These are phyloP conservation scores for Zarea fungicola DNA, from an alignment of 2,329 filamentous ascomycete genomes.

Conservation along the genomic window DNA sequence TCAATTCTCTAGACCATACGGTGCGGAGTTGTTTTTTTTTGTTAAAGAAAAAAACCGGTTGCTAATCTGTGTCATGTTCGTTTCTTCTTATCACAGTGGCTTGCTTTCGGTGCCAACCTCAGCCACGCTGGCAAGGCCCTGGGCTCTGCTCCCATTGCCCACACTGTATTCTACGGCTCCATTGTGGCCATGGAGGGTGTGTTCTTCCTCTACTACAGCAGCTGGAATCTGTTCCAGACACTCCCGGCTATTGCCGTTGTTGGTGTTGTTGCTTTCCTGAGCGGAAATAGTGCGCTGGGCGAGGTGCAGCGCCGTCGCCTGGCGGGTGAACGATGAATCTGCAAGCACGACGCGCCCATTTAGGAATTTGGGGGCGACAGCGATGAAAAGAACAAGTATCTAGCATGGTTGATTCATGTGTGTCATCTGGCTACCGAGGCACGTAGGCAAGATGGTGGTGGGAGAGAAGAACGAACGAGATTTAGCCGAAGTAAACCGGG, in stretches of 20 bases:
- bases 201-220: conserved; percentile 91
- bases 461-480: background rate
- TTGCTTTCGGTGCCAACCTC: conserved; percentile 75
- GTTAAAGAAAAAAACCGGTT: background rate
- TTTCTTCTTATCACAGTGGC: conserved; percentile 60
- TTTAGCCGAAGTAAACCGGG: conserved; percentile 10
- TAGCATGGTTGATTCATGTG: too few relatives aligned
- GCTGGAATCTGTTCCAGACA: conserved; percentile 87
- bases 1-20: background rate
- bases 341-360: too few relatives aligned
- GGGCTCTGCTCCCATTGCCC: conserved; percentile 69
- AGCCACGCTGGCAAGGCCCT: conserved; percentile 73
- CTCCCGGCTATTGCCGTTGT: conserved; percentile 68
- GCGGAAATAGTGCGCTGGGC: conserved; percentile 81
- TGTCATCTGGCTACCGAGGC: conserved; percentile 5
- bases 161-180: conserved; percentile 80
- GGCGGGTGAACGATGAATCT: conserved; percentile 58
- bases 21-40: background rate
- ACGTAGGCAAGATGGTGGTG: background rate
- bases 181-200: conserved; percentile 83
- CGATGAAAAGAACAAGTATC: too few relatives aligned
- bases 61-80: background rate
- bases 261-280: conserved; percentile 70
- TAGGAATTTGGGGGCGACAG: conserved; percentile 11
- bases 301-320: conserved; percentile 88